These are phyloP conservation scores for Cordyceps sp. DNA, from an alignment of 2,329 filamentous ascomycete genomes.

Conservation along the genomic window DNA sequence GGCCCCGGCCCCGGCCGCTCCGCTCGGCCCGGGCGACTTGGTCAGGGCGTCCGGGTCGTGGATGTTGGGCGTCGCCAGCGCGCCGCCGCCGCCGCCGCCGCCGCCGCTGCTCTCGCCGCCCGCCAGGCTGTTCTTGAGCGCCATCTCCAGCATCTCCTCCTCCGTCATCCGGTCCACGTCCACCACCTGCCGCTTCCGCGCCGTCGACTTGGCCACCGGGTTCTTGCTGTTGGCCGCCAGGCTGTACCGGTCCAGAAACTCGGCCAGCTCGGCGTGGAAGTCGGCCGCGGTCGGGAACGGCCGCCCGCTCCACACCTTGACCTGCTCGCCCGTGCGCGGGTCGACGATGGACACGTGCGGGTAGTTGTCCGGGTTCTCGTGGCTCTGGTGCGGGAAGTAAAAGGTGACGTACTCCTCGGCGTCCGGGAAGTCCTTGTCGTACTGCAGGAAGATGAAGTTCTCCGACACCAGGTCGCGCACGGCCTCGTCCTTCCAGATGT, in stretches of 20 bases:
- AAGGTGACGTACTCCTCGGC: conserved; percentile 75
- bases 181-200: conserved; percentile 49
- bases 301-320: conserved; percentile 85
- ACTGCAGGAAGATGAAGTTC: conserved; percentile 93
- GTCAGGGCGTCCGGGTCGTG: conserved; percentile 82
- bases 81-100: conserved; percentile 13
- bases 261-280: conserved; percentile 80
- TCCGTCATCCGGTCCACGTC: conserved; percentile 86
- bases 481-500: conserved; percentile 81
- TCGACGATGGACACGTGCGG: conserved; percentile 94
- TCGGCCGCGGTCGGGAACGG: conserved; percentile 62
- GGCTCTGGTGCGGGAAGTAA: conserved; percentile 57
- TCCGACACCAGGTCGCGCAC: conserved; percentile 71
- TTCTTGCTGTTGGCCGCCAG: conserved; percentile 80
- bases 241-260: conserved; percentile 96
- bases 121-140: conserved; percentile 72
- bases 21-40: conserved; percentile 30
- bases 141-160: conserved; percentile 93
- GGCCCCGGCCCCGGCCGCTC: neutral
- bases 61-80: conserved; percentile 31
- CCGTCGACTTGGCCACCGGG: conserved; percentile 54
- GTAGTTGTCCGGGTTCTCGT: conserved; percentile 77
- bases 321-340: conserved; percentile 86
- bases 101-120: conserved; percentile 9
- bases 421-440: conserved; percentile 67